Base-by-base conservation (phyloP, 139 green algal genomes). In the Gonium pectorale region DNA sequence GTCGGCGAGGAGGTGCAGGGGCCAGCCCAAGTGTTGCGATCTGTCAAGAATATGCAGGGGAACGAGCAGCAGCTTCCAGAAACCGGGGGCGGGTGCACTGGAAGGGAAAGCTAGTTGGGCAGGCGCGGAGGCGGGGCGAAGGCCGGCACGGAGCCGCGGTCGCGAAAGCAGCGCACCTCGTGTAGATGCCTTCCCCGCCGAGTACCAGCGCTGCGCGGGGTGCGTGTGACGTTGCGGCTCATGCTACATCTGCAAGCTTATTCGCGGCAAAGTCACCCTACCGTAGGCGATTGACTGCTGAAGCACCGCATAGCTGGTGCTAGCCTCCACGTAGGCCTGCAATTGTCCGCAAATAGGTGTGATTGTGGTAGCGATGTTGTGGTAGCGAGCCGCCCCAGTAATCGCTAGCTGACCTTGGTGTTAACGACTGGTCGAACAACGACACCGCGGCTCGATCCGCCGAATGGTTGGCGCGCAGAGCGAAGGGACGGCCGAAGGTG, bases 221-320 rank as follows among this genome's bases (percentile, higher is more conserved):
- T n/a, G n/a, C n/a, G n/a, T n/a, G n/a, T n/a, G n/a, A n/a, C n/a
- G n/a, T n/a, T n/a, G n/a, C n/a, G n/a, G n/a, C n/a, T n/a, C n/a
- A n/a, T n/a, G n/a, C n/a, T n/a, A n/a, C n/a, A n/a, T n/a, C n/a
- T n/a, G n/a, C n/a, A n/a, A n/a, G n/a, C n/a, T n/a, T n/a, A n/a
- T n/a, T n/a, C n/a, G n/a, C n/a, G n/a, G n/a, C n/a, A n/a, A n/a
- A n/a, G n/a, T n/a, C n/a, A n/a, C n/a, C 86, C 54, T 44, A 91
- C 88, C 89, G 56, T 86, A 95, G 1, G 90, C 89, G 0, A 90
- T 37, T 9, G 85, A 90, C 62, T 94, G 92, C 74, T 95, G 92
- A 6, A 87, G 80, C 17, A 94, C 86, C 0, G 92, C 91, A 19
- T 44, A 67, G 37, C 33, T 49, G 1, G 83, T 83, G 2, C 59